Base-by-base conservation (phyloP, 192 early-diverging fungal genomes). In the Pilobolus umbonatus region DNA sequence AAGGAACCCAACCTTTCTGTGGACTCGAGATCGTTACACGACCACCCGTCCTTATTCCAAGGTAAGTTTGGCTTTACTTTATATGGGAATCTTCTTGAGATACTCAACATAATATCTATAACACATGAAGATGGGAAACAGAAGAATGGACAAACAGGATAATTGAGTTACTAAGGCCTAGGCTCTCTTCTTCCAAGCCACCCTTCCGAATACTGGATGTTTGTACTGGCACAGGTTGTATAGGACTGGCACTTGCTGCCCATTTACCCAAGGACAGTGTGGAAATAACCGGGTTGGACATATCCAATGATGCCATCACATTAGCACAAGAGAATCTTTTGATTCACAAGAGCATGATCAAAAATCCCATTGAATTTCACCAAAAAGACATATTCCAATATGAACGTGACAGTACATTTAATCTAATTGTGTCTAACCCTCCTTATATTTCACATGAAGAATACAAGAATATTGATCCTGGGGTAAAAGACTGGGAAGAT, bases 401-500 rank as follows among this genome's bases (percentile, higher is more conserved):
- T 40, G 36, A 46, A 19, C 21, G 24, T 11, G 24, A 35, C 10
- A 1, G 21, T 1, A 34, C 22, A 5, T 89, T 79, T 64, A 81
- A 95, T 55, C 60, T 95, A 28, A 73, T 98, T n/a, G 81, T 93
- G 0, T 80, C 87, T 17, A 98, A 98, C 69, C 95, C 95, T 24
- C 95, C 95, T 0, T 95, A 98, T 62, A 80, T 98, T 30, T 74
- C 91, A 0, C 71, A 68, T 3, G 51, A 64, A 2, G 91, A 95
- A 60, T 91, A 90, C 49, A 57, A 57, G 0, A 50, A 43, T 2
- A 67, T 98, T 3, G 86, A 86, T 5, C 72, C 85, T 2, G 81
- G 83, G 45, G 90, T 98, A 1, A 76, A 76, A n/a, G 74, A 80
- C 25, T 98, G 92, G 92, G 95, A 98, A 65, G 93, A 95, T 60